These are phyloP conservation scores for Pichia sp. DNA, from an alignment of 1,139 yeast genomes.

Conservation along the genomic window DNA sequence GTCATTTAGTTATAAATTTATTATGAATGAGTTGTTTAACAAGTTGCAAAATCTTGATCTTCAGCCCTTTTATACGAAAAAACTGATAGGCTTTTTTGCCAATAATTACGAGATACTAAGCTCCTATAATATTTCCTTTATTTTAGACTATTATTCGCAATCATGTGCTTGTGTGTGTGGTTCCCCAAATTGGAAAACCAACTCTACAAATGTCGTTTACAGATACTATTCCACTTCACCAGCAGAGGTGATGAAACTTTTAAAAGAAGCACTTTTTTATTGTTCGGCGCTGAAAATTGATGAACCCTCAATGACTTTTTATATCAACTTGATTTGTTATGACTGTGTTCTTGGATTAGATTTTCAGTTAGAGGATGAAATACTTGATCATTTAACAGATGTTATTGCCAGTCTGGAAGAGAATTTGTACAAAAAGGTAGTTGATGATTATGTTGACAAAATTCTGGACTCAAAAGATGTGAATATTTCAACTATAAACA, in stretches of 20 bases:
- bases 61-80: constrained; percentile 2
- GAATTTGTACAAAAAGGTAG: constrained; percentile 6
- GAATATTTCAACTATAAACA: constrained; percentile 1
- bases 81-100: constrained; percentile 12
- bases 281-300: constrained; percentile 24
- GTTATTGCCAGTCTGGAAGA: constrained; percentile 5
- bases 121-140: constrained; percentile 13
- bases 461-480: constrained; percentile 1
- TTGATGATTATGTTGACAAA: constrained; percentile 9
- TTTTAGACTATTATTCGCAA: constrained; percentile 33
- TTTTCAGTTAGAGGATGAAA: constrained; percentile 5
- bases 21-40: constrained; percentile 11
- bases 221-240: constrained; percentile 40
- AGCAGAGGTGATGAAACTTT: constrained; percentile 33
- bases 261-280: constrained; percentile 35
- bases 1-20: constrained; percentile 2
- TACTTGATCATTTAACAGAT: constrained; percentile 5
- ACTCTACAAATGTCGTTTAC: constrained; percentile 36
- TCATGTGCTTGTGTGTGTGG: constrained; percentile 47
- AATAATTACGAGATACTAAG: constrained; percentile 12
- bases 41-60: constrained; percentile 11
- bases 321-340: constrained; percentile 12
- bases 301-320: constrained; percentile 9
- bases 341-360: constrained; percentile 9
- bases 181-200: constrained; percentile 45